A percentile compares a stretch with the other conserved stretches of the same genome.
phyloP scores from a whole-genome alignment of 2,329 filamentous ascomycete species.

The Trichophyton schoenleinii region DNA sequence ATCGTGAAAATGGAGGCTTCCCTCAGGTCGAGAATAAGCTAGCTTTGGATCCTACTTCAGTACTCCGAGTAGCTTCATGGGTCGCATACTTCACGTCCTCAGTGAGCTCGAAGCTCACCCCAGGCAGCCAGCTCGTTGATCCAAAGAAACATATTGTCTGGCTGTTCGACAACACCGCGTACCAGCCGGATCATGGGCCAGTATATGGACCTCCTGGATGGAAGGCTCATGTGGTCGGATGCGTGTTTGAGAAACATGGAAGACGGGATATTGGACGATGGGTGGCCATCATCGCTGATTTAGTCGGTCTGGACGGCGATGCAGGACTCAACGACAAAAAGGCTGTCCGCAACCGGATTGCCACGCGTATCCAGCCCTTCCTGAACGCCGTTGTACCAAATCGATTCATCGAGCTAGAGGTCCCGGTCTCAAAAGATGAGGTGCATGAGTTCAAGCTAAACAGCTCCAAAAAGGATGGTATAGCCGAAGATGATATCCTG shows the following conservation, averaged over 20 bases:
- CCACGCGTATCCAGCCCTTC: constrained; percentile 50
- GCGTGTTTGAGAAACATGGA: constrained; percentile 63
- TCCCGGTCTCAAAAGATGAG: constrained; percentile 40
- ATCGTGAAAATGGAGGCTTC: constrained; percentile 11
- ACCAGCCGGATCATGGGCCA: constrained; percentile 32
- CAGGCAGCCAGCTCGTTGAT: constrained; percentile 48
- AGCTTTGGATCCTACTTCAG: constrained; percentile 2
- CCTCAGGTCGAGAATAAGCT: constrained; percentile 11
- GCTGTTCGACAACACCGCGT: constrained; percentile 84
- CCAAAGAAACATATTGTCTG: constrained; percentile 62
- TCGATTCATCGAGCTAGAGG: constrained; percentile 52
- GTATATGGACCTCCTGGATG: constrained; percentile 37
- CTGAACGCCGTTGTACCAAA: constrained; percentile 62
- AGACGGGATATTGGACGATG: constrained; percentile 55
- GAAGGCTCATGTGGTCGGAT: constrained; percentile 72
- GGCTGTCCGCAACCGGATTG: constrained; percentile 55
- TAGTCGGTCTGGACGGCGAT: constrained; percentile 53
- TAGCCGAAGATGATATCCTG: constrained; percentile 51
- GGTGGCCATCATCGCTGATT: constrained; percentile 57
- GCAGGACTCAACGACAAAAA: constrained; percentile 35
- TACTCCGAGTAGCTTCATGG: constrained; percentile 6
- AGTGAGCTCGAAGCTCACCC: constrained; percentile 37
- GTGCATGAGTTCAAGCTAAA: constrained; percentile 44
- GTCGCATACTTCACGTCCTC: constrained; percentile 16
- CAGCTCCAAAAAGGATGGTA: constrained; percentile 58